Base-by-base conservation (phyloP, 2,329 filamentous ascomycete genomes). In the Dryadomyces quercus-mongolicae region DNA sequence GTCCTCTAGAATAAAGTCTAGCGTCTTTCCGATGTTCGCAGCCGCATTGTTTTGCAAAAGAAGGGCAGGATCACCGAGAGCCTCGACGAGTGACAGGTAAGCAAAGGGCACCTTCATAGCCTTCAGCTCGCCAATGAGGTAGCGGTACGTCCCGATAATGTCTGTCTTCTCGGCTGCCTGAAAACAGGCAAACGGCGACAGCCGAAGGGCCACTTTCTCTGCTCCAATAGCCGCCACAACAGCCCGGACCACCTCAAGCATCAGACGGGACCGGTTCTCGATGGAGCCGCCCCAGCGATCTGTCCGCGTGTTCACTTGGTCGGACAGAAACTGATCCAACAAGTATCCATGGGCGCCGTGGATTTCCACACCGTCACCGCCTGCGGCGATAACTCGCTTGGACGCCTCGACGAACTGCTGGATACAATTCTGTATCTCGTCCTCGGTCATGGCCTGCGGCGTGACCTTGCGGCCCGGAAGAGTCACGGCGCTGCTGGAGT, bases 341-440 rank as follows among this genome's bases (percentile, higher is more conserved):
- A 94, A 75, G 64, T 92, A 93, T 0, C 88, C 87, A 62, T 93
- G 87, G 0, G 86, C 88, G 60, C 77, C 80, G 70, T 93, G 88
- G 51, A 94, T 80, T 66, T 83, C 84, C 13, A 87, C 74, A 4
- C 80, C 80, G 61, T 87, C 84, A 58, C 84, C 83, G 0, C 86
- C 86, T 0, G 78, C 81, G 21, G 73, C 71, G 2, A 88, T 64
- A 0, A 84, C 76, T 13, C 78, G 70, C 60, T 74, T 70, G 0
- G 74, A 69, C 0, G 74, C 74, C 0, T 72, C 75, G 1, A 72
- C 76, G 67, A 77, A 89, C 2, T 77, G 77, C 5, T 65, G 64
- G 66, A 86, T 85, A 58, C 84, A 70, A 5, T 76, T 66, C 55
- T 80, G 73, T 55, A 91, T 89, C 46, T 89, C 84, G 1, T 74